These are phyloP conservation scores for Warburgia ugandensis DNA, from an alignment of 164 flowering plant species.

Conservation along the genomic window DNA sequence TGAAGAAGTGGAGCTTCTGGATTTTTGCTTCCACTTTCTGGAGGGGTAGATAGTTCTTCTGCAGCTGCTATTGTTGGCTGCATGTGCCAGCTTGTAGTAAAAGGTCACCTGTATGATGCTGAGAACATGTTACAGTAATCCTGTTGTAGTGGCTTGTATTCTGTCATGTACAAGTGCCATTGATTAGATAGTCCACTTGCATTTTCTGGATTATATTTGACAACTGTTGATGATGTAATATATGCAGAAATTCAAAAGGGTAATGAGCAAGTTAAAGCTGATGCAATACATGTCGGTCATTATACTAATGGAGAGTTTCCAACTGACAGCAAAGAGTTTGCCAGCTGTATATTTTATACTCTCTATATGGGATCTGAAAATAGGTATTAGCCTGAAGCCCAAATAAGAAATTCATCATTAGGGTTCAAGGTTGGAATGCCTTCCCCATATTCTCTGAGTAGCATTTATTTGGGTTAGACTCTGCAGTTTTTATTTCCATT, in stretches of 20 bases:
- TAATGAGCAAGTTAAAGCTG: conserved; percentile 89
- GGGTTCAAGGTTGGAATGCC: too few relatives aligned
- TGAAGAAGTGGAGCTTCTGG: conserved; percentile 99
- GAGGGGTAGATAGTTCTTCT: conserved; percentile 93
- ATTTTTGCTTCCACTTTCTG: conserved; percentile 96
- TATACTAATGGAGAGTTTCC: conserved; percentile 80
- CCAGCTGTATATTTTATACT: conserved; percentile 85
- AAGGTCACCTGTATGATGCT: too few relatives aligned
- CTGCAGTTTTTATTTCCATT: too few relatives aligned
- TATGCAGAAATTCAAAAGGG: conserved; percentile 82
- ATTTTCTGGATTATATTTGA: too few relatives aligned
- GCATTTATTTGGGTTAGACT: too few relatives aligned
- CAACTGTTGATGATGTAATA: too few relatives aligned
- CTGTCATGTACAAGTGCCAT: too few relatives aligned
- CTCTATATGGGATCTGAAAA: conserved; percentile 95
- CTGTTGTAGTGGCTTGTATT: conserved; percentile 2
- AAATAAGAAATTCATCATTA: too few relatives aligned
- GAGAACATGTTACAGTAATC: too few relatives aligned
- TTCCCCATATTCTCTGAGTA: too few relatives aligned
- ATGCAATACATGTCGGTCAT: conserved; percentile 85
- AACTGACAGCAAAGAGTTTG: conserved; percentile 89
- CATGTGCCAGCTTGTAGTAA: conserved; percentile 97
- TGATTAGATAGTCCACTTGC: too few relatives aligned
- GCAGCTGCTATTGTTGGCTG: conserved; percentile 82
- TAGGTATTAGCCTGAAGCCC: too few relatives aligned